Evolutionary conservation across 768 basidiomycete species (phyloP).

Genomic region (Psilocybe azurescens): DNA sequence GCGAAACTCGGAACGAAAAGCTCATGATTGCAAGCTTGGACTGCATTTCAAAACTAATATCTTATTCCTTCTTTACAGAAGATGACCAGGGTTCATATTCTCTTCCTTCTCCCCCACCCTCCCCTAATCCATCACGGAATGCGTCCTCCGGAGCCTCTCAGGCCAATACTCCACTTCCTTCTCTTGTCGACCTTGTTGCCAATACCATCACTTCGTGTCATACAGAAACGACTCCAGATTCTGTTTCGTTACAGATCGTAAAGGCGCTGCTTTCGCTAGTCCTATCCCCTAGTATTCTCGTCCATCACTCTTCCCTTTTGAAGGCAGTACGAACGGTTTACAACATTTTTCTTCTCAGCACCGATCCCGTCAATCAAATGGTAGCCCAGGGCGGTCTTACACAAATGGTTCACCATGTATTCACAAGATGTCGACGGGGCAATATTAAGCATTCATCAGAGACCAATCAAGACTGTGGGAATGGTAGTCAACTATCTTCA

Average conservation of each 20-base stretch:
- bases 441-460: slow-evolving; percentile 17
- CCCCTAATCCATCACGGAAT: slow-evolving; percentile 56
- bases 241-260: slow-evolving; percentile 95
- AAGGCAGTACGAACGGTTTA: slow-evolving; percentile 98
- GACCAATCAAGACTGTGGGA: slow-evolving; percentile 6
- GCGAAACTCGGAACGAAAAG: slow-evolving; percentile 93
- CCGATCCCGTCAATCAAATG: slow-evolving; percentile 92
- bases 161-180: slow-evolving; percentile 59
- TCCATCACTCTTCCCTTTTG: slow-evolving; percentile 94
- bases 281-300: slow-evolving; percentile 82
- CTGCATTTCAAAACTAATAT: slow-evolving; percentile 96
- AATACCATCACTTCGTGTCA: slow-evolving; percentile 95
- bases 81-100: slow-evolving; percentile 43
- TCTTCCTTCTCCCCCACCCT: slow-evolving; percentile 78
- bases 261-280: slow-evolving; percentile 92
- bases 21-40: slow-evolving; percentile 97
- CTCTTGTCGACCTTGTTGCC: slow-evolving; percentile 91
- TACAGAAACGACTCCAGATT: slow-evolving; percentile 83
- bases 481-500: slow-evolving; percentile 19
- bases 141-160: slow-evolving; percentile 52
- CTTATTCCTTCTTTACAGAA: slow-evolving; percentile 95
- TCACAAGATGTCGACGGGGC: slow-evolving; percentile 72
- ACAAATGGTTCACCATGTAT: slow-evolving; percentile 98
- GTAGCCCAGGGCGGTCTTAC: slow-evolving; percentile 98
- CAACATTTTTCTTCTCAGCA: slow-evolving; percentile 93